Percentiles rank a stretch among this genome's conserved stretches.
Conservation (phyloP, 2,329 filamentous ascomycete species). For the Diaporthe australafricana region DNA sequence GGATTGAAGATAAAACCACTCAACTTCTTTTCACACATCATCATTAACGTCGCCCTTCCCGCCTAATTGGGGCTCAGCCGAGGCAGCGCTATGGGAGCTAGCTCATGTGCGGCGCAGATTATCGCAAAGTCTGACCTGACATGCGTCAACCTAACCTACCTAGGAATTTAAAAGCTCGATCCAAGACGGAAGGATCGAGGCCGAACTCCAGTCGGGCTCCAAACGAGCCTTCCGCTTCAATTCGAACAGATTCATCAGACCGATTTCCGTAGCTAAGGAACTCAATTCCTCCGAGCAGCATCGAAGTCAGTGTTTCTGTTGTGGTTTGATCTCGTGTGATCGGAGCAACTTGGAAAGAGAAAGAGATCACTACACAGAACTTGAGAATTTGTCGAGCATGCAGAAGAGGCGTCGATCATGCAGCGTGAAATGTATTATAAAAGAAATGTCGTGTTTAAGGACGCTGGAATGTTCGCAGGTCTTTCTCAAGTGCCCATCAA, state of each 20-base stretch:
- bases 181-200: background rate
- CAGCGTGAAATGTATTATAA: background rate
- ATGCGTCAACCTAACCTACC: background rate
- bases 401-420: no score
- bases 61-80: slow-evolving; percentile 1
- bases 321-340: background rate
- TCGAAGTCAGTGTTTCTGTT: background rate
- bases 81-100: background rate
- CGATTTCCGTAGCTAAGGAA: background rate
- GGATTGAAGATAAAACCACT: no score
- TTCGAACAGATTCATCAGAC: background rate
- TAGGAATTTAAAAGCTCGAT: background rate
- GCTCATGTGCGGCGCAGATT: background rate
- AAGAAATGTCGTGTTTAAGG: background rate
- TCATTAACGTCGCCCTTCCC: no score
- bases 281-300: background rate
- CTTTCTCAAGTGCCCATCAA: background rate
- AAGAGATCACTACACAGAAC: no score
- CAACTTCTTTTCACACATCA: no score
- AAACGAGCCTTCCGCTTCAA: background rate
- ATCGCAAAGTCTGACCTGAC: background rate
- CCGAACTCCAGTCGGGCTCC: background rate
- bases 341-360: background rate
- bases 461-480: background rate
- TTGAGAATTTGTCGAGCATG: no score